phyloP scores from a whole-genome alignment of 257 asterid genomes.

The Euphrasia confusa region DNA sequence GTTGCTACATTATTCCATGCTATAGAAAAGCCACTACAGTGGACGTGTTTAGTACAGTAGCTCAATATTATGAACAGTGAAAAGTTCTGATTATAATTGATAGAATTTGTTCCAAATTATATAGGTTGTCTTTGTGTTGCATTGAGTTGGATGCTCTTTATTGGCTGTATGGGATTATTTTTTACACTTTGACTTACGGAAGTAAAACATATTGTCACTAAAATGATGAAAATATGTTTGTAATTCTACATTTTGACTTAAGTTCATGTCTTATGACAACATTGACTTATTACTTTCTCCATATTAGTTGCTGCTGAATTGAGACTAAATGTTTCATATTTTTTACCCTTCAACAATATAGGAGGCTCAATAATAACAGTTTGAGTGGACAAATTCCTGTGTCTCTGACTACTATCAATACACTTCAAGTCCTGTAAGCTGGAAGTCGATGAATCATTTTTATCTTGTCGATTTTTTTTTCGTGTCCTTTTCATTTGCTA shows the following conservation, averaged over 20 bases:
- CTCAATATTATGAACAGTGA: neutral
- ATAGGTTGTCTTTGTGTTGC: neutral
- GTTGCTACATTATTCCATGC: conserved; percentile 17
- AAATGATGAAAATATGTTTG: conserved; percentile 7
- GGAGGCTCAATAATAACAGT: conserved; percentile 96
- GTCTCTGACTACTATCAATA: conserved; percentile 43
- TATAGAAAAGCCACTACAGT: neutral
- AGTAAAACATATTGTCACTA: neutral
- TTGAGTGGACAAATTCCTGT: conserved; percentile 72
- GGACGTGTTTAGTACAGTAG: conserved; percentile 1
- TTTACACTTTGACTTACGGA: neutral
- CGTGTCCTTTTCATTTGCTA: conserved; percentile 17
- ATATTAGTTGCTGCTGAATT: conserved; percentile 9
- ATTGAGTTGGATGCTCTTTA: conserved; percentile 2
- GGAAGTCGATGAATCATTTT: conserved; percentile 23
- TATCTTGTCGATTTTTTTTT: conserved; percentile 5
- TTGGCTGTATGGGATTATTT: conserved; percentile 7
- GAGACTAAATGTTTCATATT: conserved; percentile 24
- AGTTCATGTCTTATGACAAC: conserved; percentile 9
- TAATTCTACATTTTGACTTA: neutral
- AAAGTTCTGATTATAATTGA: conserved; percentile 2
- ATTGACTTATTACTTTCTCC: conserved; percentile 17
- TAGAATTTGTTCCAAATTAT: conserved; percentile 7
- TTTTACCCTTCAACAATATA: conserved; percentile 28
- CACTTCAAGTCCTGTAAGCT: conserved; percentile 99